Conservation (phyloP, 306 rosid species). For the Acacia melanoxylon region DNA sequence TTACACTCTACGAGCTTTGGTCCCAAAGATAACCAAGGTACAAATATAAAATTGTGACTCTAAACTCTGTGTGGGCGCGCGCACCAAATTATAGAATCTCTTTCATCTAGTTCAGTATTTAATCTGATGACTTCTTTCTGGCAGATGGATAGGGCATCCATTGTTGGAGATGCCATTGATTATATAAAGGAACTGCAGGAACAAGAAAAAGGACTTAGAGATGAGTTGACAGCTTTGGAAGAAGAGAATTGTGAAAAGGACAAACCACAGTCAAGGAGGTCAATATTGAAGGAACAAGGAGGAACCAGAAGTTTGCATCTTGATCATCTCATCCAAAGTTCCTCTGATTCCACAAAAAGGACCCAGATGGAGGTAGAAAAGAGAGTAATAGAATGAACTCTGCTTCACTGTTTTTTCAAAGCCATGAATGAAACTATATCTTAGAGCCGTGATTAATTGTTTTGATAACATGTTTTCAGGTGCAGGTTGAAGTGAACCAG, state of each 20-base stretch:
- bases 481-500: conserved; percentile 67
- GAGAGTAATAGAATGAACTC: conserved; percentile 1
- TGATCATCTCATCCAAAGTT: conserved; percentile 30
- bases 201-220: conserved; percentile 45
- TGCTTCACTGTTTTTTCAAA: not conserved
- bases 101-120: conserved; percentile 13
- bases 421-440: conserved; percentile 4
- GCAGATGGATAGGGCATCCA: conserved; percentile 80
- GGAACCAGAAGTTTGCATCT: conserved; percentile 24
- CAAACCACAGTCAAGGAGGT: conserved; percentile 23
- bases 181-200: conserved; percentile 65
- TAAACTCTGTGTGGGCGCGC: not conserved
- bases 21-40: conserved; percentile 90
- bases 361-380: conserved; percentile 44
- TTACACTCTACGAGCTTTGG: conserved; percentile 64
- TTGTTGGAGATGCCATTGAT: conserved; percentile 64
- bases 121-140: conserved; percentile 11
- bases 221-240: conserved; percentile 56
- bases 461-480: conserved; percentile 35
- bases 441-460: not conserved
- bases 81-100: not conserved
- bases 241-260: conserved; percentile 39
- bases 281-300: conserved; percentile 29
- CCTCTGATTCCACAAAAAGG: conserved; percentile 30
- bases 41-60: not conserved